phyloP scores from a whole-genome alignment of 352 stramenopile species.

The Phytophthora lateralis region DNA sequence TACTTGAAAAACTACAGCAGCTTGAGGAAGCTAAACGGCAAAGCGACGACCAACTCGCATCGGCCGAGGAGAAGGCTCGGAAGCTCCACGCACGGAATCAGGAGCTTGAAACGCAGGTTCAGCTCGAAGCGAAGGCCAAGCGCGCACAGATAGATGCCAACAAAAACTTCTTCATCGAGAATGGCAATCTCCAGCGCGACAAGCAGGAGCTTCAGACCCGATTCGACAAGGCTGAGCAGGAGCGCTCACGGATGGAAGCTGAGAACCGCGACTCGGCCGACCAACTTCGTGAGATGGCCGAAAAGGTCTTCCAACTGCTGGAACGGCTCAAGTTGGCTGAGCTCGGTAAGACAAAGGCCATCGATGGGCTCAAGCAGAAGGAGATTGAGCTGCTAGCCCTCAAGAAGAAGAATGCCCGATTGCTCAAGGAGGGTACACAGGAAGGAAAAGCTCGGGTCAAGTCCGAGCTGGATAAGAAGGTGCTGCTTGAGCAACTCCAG shows the following conservation, averaged over 20 bases:
- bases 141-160: slow-evolving; percentile 93
- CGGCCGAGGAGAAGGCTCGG: slow-evolving; percentile 92
- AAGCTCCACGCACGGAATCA: slow-evolving; percentile 89
- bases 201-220: slow-evolving; percentile 85
- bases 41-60: slow-evolving; percentile 90
- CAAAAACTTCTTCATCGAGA: slow-evolving; percentile 91
- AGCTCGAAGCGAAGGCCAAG: slow-evolving; percentile 94
- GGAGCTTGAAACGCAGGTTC: slow-evolving; percentile 94
- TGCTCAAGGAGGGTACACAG: slow-evolving; percentile 94
- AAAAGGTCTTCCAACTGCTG: slow-evolving; percentile 97
- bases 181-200: slow-evolving; percentile 73
- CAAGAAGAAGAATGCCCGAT: slow-evolving; percentile 94
- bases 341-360: slow-evolving; percentile 95
- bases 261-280: slow-evolving; percentile 95
- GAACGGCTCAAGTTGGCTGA: slow-evolving; percentile 96
- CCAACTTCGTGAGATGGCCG: slow-evolving; percentile 96
- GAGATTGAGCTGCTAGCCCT: slow-evolving; percentile 94
- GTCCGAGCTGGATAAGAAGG: slow-evolving; percentile 93
- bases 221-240: slow-evolving; percentile 91
- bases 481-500: slow-evolving; percentile 93
- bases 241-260: slow-evolving; percentile 94
- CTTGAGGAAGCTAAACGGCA: slow-evolving; percentile 94
- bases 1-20: slow-evolving; percentile 96
- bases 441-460: slow-evolving; percentile 94
- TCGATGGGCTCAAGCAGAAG: slow-evolving; percentile 94